Evolutionary conservation across 352 stramenopile genomes (phyloP), one percentile per base, ranked within the genome.

Genomic region (Globisporangium radiosum): DNA sequence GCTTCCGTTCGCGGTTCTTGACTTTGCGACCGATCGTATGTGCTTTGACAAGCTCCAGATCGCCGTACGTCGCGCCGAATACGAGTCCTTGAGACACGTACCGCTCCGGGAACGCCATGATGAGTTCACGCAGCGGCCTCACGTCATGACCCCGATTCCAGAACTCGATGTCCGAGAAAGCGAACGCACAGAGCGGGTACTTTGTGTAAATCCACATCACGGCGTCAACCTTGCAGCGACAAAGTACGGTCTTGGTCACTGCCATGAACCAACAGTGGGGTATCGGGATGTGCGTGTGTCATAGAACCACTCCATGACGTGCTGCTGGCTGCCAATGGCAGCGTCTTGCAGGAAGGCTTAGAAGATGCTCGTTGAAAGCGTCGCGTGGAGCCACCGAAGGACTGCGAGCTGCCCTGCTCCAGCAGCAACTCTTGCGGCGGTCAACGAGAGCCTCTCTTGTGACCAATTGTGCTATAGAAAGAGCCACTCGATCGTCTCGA

Each of bases 181-280:
- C 6, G 43, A 59, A 14, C 10, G 38, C 13, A 17, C 17, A 45
- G 33, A 33, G 33, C 15, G 54, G n/a, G 43, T 51, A 52, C 5
- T 59, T 52, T 7, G 40, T 47, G 36, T 59, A 43, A 8, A 59
- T 25, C 54, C 54, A 59, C 54, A 59, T 7, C 7, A 59, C 39
- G 1, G 17, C 43, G 1, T 59, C 33, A 10, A 47, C 6, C 15
- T 47, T 38, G 15, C 43, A 11, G 8, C 11, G 43, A 5, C 4
- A 5, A 11, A 47, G 43, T 11, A 7, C 14, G 49, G 44, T 42
- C 25, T 52, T 39, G 25, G 44, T 43, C 25, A 59, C 17, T 5
- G 7, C 37, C 33, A 51, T 43, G 43, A 59, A 42, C 15, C 9
- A 37, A 3, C 9, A 14, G 11, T 8, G 40, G 7, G 11, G 7